These are phyloP conservation scores for Pterocarpus santalinus DNA, from an alignment of 306 rosid genomes.

Conservation along the genomic window DNA sequence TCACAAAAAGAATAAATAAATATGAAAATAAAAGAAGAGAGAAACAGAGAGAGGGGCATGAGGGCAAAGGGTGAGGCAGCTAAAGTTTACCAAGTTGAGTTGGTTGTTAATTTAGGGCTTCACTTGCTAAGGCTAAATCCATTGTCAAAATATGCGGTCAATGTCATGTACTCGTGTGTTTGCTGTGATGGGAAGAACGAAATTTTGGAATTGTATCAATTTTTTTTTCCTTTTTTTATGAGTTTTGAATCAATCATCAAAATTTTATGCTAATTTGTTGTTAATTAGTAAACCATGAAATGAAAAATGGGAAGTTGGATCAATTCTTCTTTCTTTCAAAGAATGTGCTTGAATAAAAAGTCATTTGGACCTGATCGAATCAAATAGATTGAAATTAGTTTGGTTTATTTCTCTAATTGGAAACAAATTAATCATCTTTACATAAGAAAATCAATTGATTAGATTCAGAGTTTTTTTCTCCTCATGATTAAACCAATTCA, in stretches of 20 bases:
- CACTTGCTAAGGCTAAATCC: not conserved
- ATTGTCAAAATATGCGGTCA: not conserved
- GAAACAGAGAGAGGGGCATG: not conserved
- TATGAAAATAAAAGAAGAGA: not conserved
- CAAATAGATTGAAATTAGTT: not conserved
- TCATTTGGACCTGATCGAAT: not conserved
- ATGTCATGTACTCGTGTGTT: not conserved
- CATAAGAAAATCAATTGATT: not conserved
- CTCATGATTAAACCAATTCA: not conserved
- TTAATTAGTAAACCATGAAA: slow-evolving; percentile 26
- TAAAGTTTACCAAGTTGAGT: slow-evolving; percentile 43
- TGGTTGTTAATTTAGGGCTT: slow-evolving; percentile 38
- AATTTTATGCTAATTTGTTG: not conserved
- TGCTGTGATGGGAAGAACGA: not conserved
- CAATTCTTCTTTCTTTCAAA: not conserved
- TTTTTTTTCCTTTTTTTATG: too few relatives aligned
- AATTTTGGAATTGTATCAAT: not conserved
- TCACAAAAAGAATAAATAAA: not conserved
- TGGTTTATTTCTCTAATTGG: not conserved
- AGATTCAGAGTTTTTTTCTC: not conserved
- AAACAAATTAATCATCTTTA: not conserved
- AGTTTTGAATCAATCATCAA: too few relatives aligned
- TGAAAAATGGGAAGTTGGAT: slow-evolving; percentile 12
- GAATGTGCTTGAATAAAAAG: not conserved
- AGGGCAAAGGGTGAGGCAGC: not conserved